These are phyloP conservation scores for Malus hybrid DNA, from an alignment of 331 rosid genomes.

Conservation along the genomic window DNA sequence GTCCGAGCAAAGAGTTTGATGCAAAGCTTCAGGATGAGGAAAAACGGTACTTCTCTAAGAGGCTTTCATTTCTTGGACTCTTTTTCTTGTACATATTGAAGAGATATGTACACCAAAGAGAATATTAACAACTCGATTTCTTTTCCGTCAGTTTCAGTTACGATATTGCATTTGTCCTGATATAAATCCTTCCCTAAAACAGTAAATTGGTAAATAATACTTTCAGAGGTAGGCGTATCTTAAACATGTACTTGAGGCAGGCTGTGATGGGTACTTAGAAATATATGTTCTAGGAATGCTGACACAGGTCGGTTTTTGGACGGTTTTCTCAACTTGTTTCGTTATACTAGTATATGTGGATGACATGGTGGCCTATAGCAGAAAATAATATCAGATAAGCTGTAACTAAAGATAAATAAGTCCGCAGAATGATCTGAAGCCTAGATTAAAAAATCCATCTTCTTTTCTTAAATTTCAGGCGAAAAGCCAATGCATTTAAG, in stretches of 20 bases:
- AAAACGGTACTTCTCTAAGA: slow-evolving; percentile 33
- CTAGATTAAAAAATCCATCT: background rate
- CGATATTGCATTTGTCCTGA: background rate
- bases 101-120: background rate
- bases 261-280: background rate
- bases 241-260: background rate
- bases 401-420: background rate
- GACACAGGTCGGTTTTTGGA: background rate
- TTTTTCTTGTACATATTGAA: background rate
- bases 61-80: slow-evolving; percentile 2
- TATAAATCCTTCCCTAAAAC: background rate
- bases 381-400: background rate
- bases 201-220: background rate
- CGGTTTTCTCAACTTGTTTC: background rate
- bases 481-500: slow-evolving; percentile 38
- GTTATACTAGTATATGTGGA: background rate
- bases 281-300: background rate
- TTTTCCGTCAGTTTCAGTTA: background rate
- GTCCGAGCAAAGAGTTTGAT: slow-evolving; percentile 83
- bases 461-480: slow-evolving; percentile 32
- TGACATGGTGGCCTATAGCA: background rate
- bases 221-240: background rate
- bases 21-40: slow-evolving; percentile 63
- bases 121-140: background rate
- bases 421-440: background rate